phyloP scores from a whole-genome alignment of 1,284 basidiomycete species.

The Golubevia pallescens region DNA sequence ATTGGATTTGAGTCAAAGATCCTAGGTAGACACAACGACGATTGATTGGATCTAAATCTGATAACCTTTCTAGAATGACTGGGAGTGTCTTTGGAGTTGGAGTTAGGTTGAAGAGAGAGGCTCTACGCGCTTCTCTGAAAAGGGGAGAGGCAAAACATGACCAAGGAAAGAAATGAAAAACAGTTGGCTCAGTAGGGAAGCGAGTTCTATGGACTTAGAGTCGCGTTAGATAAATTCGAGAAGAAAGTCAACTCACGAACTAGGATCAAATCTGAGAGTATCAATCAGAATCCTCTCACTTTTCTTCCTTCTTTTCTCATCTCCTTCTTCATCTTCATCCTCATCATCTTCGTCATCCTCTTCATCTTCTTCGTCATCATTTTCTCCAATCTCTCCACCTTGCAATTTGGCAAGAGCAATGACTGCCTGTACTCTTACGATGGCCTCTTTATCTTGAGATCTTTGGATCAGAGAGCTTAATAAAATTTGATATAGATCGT shows the following conservation, averaged over 20 bases:
- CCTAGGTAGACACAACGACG: conserved; percentile 81
- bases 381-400: conserved; percentile 67
- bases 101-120: conserved; percentile 80
- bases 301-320: neutral
- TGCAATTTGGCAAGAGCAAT: conserved; percentile 84
- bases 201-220: no score
- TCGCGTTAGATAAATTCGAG: no score
- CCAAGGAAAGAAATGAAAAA: neutral
- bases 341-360: conserved; percentile 74
- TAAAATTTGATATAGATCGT: conserved; percentile 78
- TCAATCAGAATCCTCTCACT: conserved; percentile 74
- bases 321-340: conserved; percentile 52
- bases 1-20: conserved; percentile 19
- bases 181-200: no score
- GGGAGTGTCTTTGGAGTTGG: conserved; percentile 70
- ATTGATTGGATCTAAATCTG: conserved; percentile 82
- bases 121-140: conserved; percentile 89
- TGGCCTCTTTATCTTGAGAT: conserved; percentile 81
- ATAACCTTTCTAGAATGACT: conserved; percentile 77
- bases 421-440: conserved; percentile 82
- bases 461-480: conserved; percentile 77
- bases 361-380: conserved; percentile 71
- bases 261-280: conserved; percentile 73
- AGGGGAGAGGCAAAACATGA: no score
- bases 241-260: conserved; percentile 15